A percentile compares a stretch with the other conserved stretches of the same genome.
Conservation (phyloP, 1,284 basidiomycete genomes). For the Earliella scabrosa region DNA sequence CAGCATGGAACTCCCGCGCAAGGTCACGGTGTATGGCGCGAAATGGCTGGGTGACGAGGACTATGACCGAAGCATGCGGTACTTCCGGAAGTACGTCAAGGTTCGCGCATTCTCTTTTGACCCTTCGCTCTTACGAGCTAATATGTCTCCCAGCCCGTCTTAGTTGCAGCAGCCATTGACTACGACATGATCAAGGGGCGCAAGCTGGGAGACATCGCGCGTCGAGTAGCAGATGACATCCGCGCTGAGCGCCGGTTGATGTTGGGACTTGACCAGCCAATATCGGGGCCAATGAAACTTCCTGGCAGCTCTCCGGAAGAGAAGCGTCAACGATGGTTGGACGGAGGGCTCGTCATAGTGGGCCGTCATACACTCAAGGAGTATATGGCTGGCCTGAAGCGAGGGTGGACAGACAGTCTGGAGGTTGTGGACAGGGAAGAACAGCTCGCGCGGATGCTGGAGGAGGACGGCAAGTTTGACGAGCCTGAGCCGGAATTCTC, state of each 20-base stretch:
- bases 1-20: slow-evolving; percentile 75
- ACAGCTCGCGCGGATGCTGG: slow-evolving; percentile 68
- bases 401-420: slow-evolving; percentile 85
- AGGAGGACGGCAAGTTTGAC: slow-evolving; percentile 80
- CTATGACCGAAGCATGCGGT: slow-evolving; percentile 79
- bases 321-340: slow-evolving; percentile 65
- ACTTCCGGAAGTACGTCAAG: slow-evolving; percentile 97
- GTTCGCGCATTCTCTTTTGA: slow-evolving; percentile 48
- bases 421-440: slow-evolving; percentile 80
- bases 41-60: slow-evolving; percentile 97
- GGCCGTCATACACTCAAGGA: slow-evolving; percentile 95
- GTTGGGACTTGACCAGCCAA: slow-evolving; percentile 62
- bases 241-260: slow-evolving; percentile 67
- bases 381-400: slow-evolving; percentile 85
- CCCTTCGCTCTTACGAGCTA: slow-evolving; percentile 10
- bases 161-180: slow-evolving; percentile 94
- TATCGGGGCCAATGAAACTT: slow-evolving; percentile 49
- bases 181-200: slow-evolving; percentile 86
- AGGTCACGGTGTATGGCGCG: slow-evolving; percentile 85
- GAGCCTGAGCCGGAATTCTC: slow-evolving; percentile 49
- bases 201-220: slow-evolving; percentile 83
- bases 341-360: slow-evolving; percentile 87
- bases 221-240: slow-evolving; percentile 75
- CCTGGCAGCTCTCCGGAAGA: slow-evolving; percentile 64
- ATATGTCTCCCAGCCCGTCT: slow-evolving; percentile 69